Evolutionary conservation across 75 land plant species (phyloP), one percentile per base, ranked within the genome.

Genomic region (Ceratopteris richardii): DNA sequence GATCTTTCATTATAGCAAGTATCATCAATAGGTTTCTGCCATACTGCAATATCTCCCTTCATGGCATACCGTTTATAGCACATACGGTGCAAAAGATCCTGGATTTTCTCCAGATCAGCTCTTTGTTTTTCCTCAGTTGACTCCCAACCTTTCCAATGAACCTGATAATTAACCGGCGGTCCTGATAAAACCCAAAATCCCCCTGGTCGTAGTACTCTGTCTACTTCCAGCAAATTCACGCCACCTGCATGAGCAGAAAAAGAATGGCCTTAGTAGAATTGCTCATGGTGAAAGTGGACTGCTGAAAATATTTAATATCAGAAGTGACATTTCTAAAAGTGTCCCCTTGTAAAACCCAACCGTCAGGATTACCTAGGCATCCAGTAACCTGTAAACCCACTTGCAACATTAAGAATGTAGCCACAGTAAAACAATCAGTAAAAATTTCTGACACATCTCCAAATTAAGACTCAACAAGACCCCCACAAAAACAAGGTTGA

Each of bases 181-280:
- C 87, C 87, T 29, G 87, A 83, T 0, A 83, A 65, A 51, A 83
- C 64, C 87, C 87, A 83, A 68, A 72, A 83, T 31, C 87, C 87
- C 7, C 87, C 87, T 17, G 87, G 87, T 50, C 85, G 40, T 19
- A 80, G 63, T 16, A 76, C 42, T 33, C 78, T 56, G 37, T 76
- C 78, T 20, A 76, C 67, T 52, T 76, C 78, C 21, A 76, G 54
- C 64, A 76, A 55, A 46, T 31, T 73, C 39, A 46, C 33, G 17
- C 76, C 78, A 72, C 60, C 78, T 76, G 50, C 22, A 12, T n/a
- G 13, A 28, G 12, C 9, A 13, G 44, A 70, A 41, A 18, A 33
- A 13, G 7, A 31, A 37, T n/a, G n/a, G n/a, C n/a, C n/a, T n/a
- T n/a, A n/a, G n/a, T n/a, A n/a, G n/a, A n/a, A n/a, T n/a, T n/a